Conservation (phyloP, 371 early-diverging fungal species). For the Coemansia linderi region DNA sequence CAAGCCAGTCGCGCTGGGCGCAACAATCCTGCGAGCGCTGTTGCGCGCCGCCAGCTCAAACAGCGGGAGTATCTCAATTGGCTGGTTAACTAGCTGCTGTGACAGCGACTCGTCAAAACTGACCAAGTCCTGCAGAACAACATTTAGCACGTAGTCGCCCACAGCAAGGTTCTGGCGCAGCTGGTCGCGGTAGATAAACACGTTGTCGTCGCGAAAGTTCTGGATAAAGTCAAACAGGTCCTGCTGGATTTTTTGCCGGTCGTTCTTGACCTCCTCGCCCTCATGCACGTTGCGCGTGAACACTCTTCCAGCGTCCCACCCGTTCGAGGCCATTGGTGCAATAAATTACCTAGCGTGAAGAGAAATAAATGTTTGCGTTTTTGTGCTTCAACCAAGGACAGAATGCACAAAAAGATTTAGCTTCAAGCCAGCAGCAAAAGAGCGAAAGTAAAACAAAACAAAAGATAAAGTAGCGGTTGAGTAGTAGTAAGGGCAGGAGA, state of each 20-base stretch:
- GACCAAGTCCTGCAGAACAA: slow-evolving; percentile 82
- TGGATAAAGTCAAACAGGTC: slow-evolving; percentile 74
- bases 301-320: slow-evolving; percentile 82
- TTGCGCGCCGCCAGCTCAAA: slow-evolving; percentile 85
- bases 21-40: slow-evolving; percentile 68
- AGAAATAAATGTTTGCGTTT: neutral
- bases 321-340: slow-evolving; percentile 55
- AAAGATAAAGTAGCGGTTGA: neutral
- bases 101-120: slow-evolving; percentile 81
- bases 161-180: slow-evolving; percentile 78
- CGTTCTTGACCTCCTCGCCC: slow-evolving; percentile 62
- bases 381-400: neutral
- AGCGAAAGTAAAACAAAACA: neutral
- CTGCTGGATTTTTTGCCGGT: slow-evolving; percentile 61
- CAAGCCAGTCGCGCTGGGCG: slow-evolving; percentile 56
- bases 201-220: slow-evolving; percentile 72
- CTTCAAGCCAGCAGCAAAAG: neutral
- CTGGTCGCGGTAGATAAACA: slow-evolving; percentile 87
- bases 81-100: slow-evolving; percentile 72
- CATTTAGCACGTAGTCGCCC: slow-evolving; percentile 76
- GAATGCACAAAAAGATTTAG: neutral
- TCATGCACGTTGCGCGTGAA: slow-evolving; percentile 71
- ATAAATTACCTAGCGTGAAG: neutral
- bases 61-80: slow-evolving; percentile 82
- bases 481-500: neutral